Evolutionary conservation across 345 rosid species (phyloP), one percentile per base, ranked within the genome.

Genomic region (Gossypium anomalum): DNA sequence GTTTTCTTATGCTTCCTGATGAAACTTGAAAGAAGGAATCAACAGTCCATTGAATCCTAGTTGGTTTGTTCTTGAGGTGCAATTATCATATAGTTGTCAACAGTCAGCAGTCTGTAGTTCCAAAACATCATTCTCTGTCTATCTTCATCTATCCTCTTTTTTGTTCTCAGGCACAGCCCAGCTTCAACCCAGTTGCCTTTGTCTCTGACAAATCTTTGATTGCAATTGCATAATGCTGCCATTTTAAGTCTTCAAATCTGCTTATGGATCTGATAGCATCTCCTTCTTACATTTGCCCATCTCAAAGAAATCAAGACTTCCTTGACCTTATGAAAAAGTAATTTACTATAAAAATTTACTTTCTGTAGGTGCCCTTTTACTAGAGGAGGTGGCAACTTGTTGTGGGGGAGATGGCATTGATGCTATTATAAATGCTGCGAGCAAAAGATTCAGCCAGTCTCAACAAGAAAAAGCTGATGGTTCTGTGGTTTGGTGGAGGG

Each of bases 401-500:
- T 90, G 85, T 84, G 94, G 98, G 76, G 76, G 78, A 62, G 94
- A 90, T 72, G 97, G 94, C 70, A 83, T 88, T 73, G 76, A 80
- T 80, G 94, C 97, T 49, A 80, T 94, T 81, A 63, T 92, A 71
- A 90, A 88, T 78, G 89, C 92, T 75, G 84, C 83, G 13, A 86
- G 78, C 71, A 86, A 87, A 78, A 84, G 92, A 76, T 87, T 92
- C 63, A 76, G 67, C 29, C 97, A 94, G 80, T 92, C 97, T 78
- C 84, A 87, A 83, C 78, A 76, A 34, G 88, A 88, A 89, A 92
- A 90, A 69, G 87, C 84, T 78, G 80, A 86, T 83, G 91, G 97
- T 75, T 89, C 97, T 77, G 66, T 78, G 59, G 74, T 80, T 76
- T 94, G 98, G 97, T 94, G 97, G 97, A 89, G 92, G 77, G 98